Evolutionary conservation across 2,329 filamentous ascomycete species (phyloP).

Genomic region (Xylaria sp.): DNA sequence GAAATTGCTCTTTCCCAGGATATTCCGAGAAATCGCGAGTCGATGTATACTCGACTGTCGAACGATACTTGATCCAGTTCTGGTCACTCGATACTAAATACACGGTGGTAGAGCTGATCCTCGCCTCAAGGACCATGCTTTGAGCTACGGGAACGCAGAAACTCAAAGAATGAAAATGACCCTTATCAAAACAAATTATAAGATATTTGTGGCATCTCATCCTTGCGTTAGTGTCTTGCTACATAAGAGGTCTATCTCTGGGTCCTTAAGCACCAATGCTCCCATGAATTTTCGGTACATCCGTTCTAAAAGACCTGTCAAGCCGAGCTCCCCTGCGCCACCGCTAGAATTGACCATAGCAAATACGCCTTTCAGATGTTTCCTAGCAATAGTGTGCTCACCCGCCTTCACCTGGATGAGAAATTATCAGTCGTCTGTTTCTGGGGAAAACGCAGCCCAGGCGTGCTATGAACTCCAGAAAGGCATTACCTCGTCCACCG

Average conservation of each 20-base stretch:
- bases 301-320: slow-evolving; percentile 17
- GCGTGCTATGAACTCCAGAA: neutral
- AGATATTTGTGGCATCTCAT: neutral
- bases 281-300: slow-evolving; percentile 17
- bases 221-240: slow-evolving; percentile 4
- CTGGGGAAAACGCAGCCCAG: neutral
- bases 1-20: too few species aligned
- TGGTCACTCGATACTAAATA: neutral
- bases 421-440: slow-evolving; percentile 2
- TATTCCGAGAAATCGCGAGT: too few species aligned
- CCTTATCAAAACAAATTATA: slow-evolving; percentile 2
- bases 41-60: neutral
- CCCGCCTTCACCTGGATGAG: slow-evolving; percentile 5
- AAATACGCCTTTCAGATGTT: slow-evolving; percentile 18
- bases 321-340: slow-evolving; percentile 3
- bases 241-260: slow-evolving; percentile 11
- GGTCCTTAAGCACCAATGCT: slow-evolving; percentile 2
- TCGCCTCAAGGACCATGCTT: slow-evolving; percentile 3
- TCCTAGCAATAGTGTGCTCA: slow-evolving; percentile 12
- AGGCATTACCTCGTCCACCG: slow-evolving; percentile 15
- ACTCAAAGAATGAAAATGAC: neutral
- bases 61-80: neutral
- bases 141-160: neutral
- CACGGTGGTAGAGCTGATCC: neutral
- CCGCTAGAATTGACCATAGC: slow-evolving; percentile 12